Evolutionary conservation across 768 basidiomycete genomes (phyloP).

Genomic region (Rhizopogon vulgaris): DNA sequence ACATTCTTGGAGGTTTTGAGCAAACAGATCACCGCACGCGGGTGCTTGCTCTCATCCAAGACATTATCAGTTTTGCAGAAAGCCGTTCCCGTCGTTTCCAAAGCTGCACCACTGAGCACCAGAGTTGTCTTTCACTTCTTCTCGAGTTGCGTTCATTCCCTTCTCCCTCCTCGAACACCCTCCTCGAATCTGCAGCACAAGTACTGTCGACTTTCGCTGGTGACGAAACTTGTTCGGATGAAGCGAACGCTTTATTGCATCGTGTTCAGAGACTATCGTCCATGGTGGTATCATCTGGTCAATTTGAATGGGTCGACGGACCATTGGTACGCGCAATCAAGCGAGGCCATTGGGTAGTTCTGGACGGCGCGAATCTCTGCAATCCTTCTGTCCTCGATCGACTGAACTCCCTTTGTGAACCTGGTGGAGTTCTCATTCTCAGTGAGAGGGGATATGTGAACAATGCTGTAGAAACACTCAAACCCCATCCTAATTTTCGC

Average conservation of each 20-base stretch:
- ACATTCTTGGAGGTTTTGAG: constrained; percentile 94
- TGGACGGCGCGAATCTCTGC: constrained; percentile 93
- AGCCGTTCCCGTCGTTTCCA: constrained; percentile 29
- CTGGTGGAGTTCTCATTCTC: constrained; percentile 72
- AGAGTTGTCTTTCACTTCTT: constrained; percentile 7
- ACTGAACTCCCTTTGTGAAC: constrained; percentile 93
- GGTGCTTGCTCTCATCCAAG: constrained; percentile 30
- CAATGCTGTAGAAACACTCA: constrained; percentile 66
- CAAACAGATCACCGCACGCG: constrained; percentile 63
- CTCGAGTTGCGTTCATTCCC: constrained; percentile 12
- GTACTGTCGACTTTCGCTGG: constrained; percentile 17
- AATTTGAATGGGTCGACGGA: constrained; percentile 95
- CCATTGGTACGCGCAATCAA: constrained; percentile 84
- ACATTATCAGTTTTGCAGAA: constrained; percentile 35
- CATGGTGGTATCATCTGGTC: constrained; percentile 30
- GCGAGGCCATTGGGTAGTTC: constrained; percentile 80
- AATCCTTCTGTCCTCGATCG: constrained; percentile 94
- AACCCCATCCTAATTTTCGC: constrained; percentile 84
- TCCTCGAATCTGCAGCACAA: constrained; percentile 19
- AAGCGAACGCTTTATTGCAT: constrained; percentile 13
- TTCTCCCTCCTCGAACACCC: constrained; percentile 11
- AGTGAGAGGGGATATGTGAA: constrained; percentile 85
- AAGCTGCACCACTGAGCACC: constrained; percentile 16
- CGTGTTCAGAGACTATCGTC: constrained; percentile 18
- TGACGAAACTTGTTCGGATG: constrained; percentile 14